Base-by-base conservation (phyloP, 1,284 basidiomycete species). In the Papiliotrema fonsecae region DNA sequence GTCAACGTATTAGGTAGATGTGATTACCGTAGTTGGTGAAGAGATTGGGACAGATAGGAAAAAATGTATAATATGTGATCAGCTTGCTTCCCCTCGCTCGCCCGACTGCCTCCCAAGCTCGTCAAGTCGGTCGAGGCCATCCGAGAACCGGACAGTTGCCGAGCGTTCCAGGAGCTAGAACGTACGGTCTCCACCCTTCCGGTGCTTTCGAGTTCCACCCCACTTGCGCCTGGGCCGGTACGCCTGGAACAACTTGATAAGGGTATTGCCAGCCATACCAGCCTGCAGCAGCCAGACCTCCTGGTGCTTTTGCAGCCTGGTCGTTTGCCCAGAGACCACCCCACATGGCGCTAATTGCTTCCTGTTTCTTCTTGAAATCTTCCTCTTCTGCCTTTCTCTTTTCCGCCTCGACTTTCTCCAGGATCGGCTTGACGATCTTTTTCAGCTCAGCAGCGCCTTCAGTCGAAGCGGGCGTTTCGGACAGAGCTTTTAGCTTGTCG, bases 301-400 rank as follows among this genome's bases (percentile, higher is more conserved):
- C 38, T n/a, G 60, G 50, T 9, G 51, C 37, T n/a, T 32, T 35
- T 13, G 52, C 45, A 21, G 38, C 38, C n/a, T n/a, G n/a, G 27
- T 54, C 40, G 46, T 64, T 60, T 16, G 57, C 52, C 65, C 65
- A 67, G 34, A 69, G 43, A 19, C 63, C 61, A 35, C 63, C 65
- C 65, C 67, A 65, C 61, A 63, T 65, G 9, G 53, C 54, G n/a
- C 50, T 42, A 21, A 69, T 58, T 6, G 61, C 62, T 27, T 55
- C 64, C 51, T 64, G 58, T 31, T 57, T 54, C 48, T 65, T 67
- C 51, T 60, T 62, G 16, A 49, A 54, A 19, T 67, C 68, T 36
- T 63, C 64, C 27, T 53, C 58, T 22, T 61, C 62, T 39, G 40
- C 32, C 34, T 53, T 53, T 32, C 46, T 50, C 49, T 57, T 54